phyloP scores from a whole-genome alignment of 148 eudicot genomes.

The Rhododendron vialii region DNA sequence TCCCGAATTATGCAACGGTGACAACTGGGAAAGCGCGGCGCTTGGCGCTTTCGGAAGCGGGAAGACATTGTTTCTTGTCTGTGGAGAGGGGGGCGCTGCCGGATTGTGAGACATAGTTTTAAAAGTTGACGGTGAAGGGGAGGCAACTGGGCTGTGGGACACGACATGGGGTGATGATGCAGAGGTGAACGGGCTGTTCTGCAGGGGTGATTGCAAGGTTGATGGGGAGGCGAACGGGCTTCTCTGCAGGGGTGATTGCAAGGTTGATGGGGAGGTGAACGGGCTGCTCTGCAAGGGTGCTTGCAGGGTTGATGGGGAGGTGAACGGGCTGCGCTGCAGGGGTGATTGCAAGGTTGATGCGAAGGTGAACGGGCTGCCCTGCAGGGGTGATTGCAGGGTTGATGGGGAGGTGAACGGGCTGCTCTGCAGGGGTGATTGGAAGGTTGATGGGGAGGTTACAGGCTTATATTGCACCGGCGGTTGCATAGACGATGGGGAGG shows the following conservation, averaged over 20 bases:
- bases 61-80: constrained; percentile 14
- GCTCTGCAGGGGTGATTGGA: background rate
- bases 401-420: background rate
- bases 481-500: background rate
- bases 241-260: too few relatives aligned
- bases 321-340: too few relatives aligned
- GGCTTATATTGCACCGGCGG: background rate
- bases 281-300: too few relatives aligned
- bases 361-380: too few relatives aligned
- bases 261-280: too few relatives aligned
- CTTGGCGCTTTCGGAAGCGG: constrained; percentile 28
- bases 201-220: too few relatives aligned
- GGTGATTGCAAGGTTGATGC: too few relatives aligned
- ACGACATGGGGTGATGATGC: background rate
- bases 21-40: constrained; percentile 22
- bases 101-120: background rate
- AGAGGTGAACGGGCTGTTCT: background rate
- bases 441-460: background rate
- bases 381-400: too few relatives aligned
- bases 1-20: constrained; percentile 22
- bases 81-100: background rate
- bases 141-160: background rate
- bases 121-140: background rate
- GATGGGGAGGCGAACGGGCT: too few relatives aligned
- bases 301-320: too few relatives aligned